Evolutionary conservation across 2,329 filamentous ascomycete species (phyloP), one percentile per base, ranked within the genome.

Genomic region (Penicillium expansum): DNA sequence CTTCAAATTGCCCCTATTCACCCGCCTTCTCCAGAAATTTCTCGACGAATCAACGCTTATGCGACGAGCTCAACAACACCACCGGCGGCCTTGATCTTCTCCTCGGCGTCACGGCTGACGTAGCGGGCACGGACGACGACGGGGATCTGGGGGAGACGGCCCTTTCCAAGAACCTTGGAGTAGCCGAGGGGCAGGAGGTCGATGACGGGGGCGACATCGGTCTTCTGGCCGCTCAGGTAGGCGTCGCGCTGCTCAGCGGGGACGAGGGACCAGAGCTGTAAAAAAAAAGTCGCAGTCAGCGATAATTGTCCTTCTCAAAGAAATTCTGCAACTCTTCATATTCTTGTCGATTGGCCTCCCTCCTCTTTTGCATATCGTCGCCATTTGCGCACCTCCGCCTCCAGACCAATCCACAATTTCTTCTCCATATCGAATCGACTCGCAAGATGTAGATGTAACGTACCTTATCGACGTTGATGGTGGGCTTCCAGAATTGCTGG

Each of bases 401-500:
- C 32, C 41, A 39, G n/a, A n/a, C 58, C 53, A 52, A 30, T 56
- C 20, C 38, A 55, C 43, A 49, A 33, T 32, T 38, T 52, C 27
- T 43, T 45, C 33, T 33, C 56, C 48, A 47, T 41, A 38, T 55
- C 37, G 45, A 51, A 53, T 48, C 33, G 56, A 56, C 45, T 53
- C 48, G 49, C 51, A 55, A 44, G 48, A 58, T 55, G 24, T 45
- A 44, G 52, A 58, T 55, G n/a, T 42, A 65, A 76, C 81, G 74
- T 80, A 93, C 90, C 90, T 97, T 99, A 83, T 97, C 94, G 72
- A 99, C 84, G 86, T 99, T 99, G 88, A 99, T 89, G 72, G 91
- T 86, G 68, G 94, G 94, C 85, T 96, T 97, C 94, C 93, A 99
- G 86, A 93, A 92, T 77, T 95, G 89, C 85, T 93, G 93, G 76